Base-by-base conservation (phyloP, 2,329 filamentous ascomycete species). In the Pseudogymnoascus pannorum region DNA sequence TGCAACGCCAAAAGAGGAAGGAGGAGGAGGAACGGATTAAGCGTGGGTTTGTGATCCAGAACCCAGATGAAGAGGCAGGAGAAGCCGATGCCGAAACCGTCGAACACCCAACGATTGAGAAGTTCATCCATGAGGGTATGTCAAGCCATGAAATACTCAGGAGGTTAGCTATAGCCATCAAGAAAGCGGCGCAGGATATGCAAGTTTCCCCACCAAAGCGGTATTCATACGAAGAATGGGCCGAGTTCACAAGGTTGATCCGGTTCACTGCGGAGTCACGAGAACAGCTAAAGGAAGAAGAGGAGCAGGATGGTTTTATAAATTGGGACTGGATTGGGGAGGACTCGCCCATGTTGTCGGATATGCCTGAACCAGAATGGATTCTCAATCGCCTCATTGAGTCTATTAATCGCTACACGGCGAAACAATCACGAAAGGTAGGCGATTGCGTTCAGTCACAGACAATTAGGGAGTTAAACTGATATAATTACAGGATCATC, bases 281-380 rank as follows among this genome's bases (percentile, higher is more conserved):
- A 2, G 66, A 71, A 5, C 69, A 71, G 9, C 66, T 73, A 2
- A 26, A 73, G 29, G 66, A 73, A 1, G 77, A 81, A 6, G 81
- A 83, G 61, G 79, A 82, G 18, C 77, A 81, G n/a, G 80, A 83
- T 26, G 84, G 81, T 0, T 68, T 86, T 16, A 75, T 87, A 1
- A 81, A 87, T 33, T 89, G 87, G 86, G 87, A 89, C 68, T 90
- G 87, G 87, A 84, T 90, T 60, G 86, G 86, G 0, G 81, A 87
- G 66, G 78, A 84, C 61, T 87, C 84, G 67, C 87, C 87, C 0
- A 82, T 90, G 80, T 75, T 89, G 68, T 81, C 83, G 3, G 79
- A 81, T 51, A 74, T 82, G 64, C 80, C 76, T 5, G 87, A 90
- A 72, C 78, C 84, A 0, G 84, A 88, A 70, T 89, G 87, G 81